These are phyloP conservation scores for Schizosaccharomyces pombe DNA, from an alignment of 805 yeast species.

Conservation along the genomic window DNA sequence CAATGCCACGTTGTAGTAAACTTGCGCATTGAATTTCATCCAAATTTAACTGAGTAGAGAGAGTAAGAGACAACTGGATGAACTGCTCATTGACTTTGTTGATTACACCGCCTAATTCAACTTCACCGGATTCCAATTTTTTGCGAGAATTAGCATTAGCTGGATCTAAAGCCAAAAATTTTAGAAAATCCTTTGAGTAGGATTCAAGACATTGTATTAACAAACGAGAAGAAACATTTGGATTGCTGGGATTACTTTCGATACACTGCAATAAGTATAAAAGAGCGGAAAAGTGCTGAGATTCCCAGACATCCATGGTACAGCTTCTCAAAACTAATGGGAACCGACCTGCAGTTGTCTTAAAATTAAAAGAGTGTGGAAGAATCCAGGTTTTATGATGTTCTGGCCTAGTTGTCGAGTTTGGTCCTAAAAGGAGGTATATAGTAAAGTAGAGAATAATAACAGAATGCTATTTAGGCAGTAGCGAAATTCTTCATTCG, in stretches of 20 bases:
- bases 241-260: background rate
- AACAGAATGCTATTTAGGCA: too few species aligned
- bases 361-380: too few species aligned
- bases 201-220: background rate
- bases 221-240: background rate
- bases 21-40: background rate
- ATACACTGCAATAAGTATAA: background rate
- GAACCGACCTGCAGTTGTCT: background rate
- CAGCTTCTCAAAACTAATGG: background rate
- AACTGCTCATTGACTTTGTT: background rate
- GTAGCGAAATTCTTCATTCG: too few species aligned
- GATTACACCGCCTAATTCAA: background rate
- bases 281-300: background rate
- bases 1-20: background rate
- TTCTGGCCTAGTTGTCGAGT: too few species aligned
- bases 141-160: background rate
- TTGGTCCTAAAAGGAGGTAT: too few species aligned
- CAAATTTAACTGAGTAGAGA: background rate
- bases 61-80: background rate
- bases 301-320: background rate
- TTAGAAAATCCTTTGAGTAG: background rate
- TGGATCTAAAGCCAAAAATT: background rate
- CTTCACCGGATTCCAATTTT: constrained; percentile 1
- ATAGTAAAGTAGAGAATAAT: too few species aligned
- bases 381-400: too few species aligned